Evolutionary conservation across 495 filamentous ascomycete genomes (phyloP).

Genomic region (Annulohypoxylon maeteangense): DNA sequence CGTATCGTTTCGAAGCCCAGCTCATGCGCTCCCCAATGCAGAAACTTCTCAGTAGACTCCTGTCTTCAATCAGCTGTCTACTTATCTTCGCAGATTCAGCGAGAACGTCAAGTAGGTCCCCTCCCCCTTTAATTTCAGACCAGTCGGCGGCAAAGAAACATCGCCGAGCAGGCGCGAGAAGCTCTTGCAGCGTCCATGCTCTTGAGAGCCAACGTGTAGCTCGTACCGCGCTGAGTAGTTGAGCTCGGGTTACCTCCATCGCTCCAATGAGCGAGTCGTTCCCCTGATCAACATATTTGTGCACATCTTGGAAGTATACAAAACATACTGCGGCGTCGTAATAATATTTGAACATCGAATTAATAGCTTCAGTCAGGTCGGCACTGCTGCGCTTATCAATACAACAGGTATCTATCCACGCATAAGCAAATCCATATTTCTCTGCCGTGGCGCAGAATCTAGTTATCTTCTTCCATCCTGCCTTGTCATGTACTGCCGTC

Average conservation of each 20-base stretch:
- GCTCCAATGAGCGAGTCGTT: not conserved
- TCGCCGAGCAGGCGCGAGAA: slow-evolving; percentile 6
- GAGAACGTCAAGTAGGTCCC: slow-evolving; percentile 13
- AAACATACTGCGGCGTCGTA: slow-evolving; percentile 38
- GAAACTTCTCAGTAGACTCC: not conserved
- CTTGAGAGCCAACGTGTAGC: slow-evolving; percentile 18
- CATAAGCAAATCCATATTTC: slow-evolving; percentile 23
- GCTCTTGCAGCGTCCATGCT: slow-evolving; percentile 39
- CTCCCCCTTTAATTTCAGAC: slow-evolving; percentile 27
- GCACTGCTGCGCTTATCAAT: slow-evolving; percentile 41
- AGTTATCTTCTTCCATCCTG: slow-evolving; percentile 25
- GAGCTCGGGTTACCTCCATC: not conserved
- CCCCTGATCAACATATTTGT: not conserved
- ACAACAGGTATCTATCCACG: slow-evolving; percentile 46
- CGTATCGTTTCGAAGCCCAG: slow-evolving; percentile 28
- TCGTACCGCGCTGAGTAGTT: slow-evolving; percentile 6
- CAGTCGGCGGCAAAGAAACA: slow-evolving; percentile 24
- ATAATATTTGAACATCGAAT: slow-evolving; percentile 44
- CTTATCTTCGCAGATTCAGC: slow-evolving; percentile 10
- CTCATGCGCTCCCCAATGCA: slow-evolving; percentile 29
- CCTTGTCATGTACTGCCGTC: not conserved
- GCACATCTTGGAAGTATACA: slow-evolving; percentile 38
- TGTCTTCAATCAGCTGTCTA: slow-evolving; percentile 8
- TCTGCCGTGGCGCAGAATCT: slow-evolving; percentile 1
- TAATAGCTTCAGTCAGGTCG: slow-evolving; percentile 30